phyloP scores from a whole-genome alignment of 441 rosid species.

The Arabidopsis hybrid region DNA sequence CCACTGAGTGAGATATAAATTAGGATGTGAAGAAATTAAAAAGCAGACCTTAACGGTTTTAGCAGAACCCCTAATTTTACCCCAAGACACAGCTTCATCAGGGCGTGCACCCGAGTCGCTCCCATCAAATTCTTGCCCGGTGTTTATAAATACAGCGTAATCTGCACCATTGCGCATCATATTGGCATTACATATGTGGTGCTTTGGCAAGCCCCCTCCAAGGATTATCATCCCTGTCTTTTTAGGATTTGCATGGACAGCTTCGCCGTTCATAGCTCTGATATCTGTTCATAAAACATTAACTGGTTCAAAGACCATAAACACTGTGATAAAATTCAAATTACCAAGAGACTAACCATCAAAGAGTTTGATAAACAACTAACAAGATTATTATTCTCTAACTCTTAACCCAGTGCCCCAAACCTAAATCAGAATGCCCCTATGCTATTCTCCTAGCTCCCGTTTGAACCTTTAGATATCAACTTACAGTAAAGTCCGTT shows the following conservation, averaged over 20 bases:
- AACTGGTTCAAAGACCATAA: not conserved
- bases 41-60: constrained; percentile 75
- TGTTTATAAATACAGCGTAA: constrained; percentile 89
- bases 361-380: constrained; percentile 5
- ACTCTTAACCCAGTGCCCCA: not conserved
- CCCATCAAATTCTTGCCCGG: constrained; percentile 95
- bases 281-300: constrained; percentile 60
- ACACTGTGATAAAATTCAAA: not conserved
- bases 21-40: not conserved
- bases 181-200: constrained; percentile 96
- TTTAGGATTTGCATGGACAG: constrained; percentile 80
- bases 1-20: not conserved
- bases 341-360: constrained; percentile 6
- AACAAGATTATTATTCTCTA: not conserved
- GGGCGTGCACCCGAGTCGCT: constrained; percentile 97
- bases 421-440: not conserved
- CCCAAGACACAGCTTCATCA: constrained; percentile 98
- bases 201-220: constrained; percentile 95
- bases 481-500: not conserved
- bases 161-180: constrained; percentile 99
- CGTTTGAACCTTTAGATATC: not conserved
- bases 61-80: constrained; percentile 84
- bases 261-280: constrained; percentile 81
- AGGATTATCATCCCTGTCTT: constrained; percentile 89
- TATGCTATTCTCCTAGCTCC: not conserved